A percentile compares a stretch with the other conserved stretches of the same genome.
Evolutionary conservation across 106 monocot species (phyloP).

Genomic region (Dactylorhiza incarnata): DNA sequence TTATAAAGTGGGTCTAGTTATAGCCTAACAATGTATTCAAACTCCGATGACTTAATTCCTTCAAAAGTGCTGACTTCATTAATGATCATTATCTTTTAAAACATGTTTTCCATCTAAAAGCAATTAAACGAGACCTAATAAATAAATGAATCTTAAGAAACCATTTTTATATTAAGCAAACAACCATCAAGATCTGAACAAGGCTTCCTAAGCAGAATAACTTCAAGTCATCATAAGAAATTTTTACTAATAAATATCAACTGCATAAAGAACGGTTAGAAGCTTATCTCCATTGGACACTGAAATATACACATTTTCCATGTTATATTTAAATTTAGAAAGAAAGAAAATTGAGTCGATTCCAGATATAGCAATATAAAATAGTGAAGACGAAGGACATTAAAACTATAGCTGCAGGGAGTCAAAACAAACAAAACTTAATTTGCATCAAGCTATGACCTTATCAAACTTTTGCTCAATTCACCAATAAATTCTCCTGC

Average conservation of each 20-base stretch:
- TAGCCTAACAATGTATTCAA: too few relatives aligned
- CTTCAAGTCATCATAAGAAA: neutral
- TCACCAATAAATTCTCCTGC: too few relatives aligned
- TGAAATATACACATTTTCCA: neutral
- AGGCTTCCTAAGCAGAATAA: neutral
- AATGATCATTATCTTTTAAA: too few relatives aligned
- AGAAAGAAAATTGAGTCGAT: neutral
- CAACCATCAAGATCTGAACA: neutral
- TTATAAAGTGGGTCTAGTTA: too few relatives aligned
- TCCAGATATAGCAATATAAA: neutral
- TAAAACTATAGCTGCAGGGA: neutral
- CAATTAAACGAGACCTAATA: neutral
- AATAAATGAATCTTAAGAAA: neutral
- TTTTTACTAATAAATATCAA: neutral
- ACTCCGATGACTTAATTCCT: too few relatives aligned
- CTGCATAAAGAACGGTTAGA: neutral
- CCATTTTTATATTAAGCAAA: neutral
- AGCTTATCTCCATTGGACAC: neutral
- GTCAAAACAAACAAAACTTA: neutral
- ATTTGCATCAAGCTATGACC: neutral
- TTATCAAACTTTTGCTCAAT: neutral
- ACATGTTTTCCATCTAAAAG: too few relatives aligned
- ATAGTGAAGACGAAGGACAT: neutral
- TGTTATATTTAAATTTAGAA: neutral
- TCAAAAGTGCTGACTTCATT: too few relatives aligned